Base-by-base conservation (phyloP, 176 grass and related monocot species). In the Raddia guianensis region DNA sequence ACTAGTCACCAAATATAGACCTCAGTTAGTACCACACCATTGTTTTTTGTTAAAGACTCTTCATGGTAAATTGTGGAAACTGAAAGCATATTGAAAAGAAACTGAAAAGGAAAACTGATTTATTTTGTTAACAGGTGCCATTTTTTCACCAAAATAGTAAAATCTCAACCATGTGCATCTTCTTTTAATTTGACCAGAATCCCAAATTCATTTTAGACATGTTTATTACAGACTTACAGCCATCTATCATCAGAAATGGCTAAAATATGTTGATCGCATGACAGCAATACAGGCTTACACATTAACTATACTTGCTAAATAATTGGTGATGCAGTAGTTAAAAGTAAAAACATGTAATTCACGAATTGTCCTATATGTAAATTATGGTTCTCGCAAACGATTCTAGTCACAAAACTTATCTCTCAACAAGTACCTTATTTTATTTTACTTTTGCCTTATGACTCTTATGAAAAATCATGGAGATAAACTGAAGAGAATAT, bases 401-500 rank as follows among this genome's bases (percentile, higher is more conserved):
- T 56, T 13, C 10, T 37, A 15, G 20, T 48, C 18, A 56, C 47
- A 19, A 63, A 48, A 21, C 20, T 20, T 46, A 69, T 53, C 82
- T 9, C 40, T 63, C 21, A 49, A 56, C 46, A 43, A 69, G 50
- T 54, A 62, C 7, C 16, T 40, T 40, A 40, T 40, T 40, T 40
- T 40, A 12, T 69, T 27, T 53, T 72, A 72, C 63, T 59, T 57
- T 59, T 59, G 20, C 0, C 57, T 59, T 53, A 37, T 12, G 42
- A 52, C 20, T 76, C 18, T 1, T 62, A 77, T 48, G 16, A 54
- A 45, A 85, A 76, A 52, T 19, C 9, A 53, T 63, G 55, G 3
- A 47, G 49, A 7, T 63, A 87, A 87, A 15, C 71, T 34, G 4
- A 66, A 80, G 4, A n/a, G 19, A 59, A 68, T 33, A 72, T 72